Evolutionary conservation across 2,329 filamentous ascomycete species (phyloP).

Genomic region (Amauroascus verrucosus): DNA sequence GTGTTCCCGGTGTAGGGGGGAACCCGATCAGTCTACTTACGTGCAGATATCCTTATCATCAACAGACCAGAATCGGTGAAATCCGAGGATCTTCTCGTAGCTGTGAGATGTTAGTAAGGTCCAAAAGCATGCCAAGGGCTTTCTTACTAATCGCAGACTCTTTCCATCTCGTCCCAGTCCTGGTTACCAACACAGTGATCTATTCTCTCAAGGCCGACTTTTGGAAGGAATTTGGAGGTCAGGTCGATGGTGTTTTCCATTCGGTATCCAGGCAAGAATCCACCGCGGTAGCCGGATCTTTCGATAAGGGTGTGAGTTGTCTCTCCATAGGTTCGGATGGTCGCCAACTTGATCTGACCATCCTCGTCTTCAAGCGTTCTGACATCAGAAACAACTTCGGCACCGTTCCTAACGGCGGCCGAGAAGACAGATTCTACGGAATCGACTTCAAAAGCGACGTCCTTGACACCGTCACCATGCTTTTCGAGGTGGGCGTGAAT

Average conservation of each 20-base stretch:
- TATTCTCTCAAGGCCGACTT: conserved; percentile 60
- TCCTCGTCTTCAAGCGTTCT: conserved; percentile 52
- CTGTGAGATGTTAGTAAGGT: conserved; percentile 28
- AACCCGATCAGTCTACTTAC: conserved; percentile 21
- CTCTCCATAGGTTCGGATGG: conserved; percentile 86
- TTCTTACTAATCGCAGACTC: conserved; percentile 48
- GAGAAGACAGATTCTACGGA: conserved; percentile 70
- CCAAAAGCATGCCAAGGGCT: not conserved
- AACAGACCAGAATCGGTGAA: conserved; percentile 96
- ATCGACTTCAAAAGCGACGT: conserved; percentile 91
- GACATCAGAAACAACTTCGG: conserved; percentile 33
- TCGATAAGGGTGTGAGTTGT: conserved; percentile 88
- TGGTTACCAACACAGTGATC: conserved; percentile 98
- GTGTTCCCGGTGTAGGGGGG: not conserved
- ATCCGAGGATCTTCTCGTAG: conserved; percentile 81
- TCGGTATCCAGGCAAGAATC: conserved; percentile 76
- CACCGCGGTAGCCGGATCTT: conserved; percentile 57
- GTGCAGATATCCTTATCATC: conserved; percentile 86
- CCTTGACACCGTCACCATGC: conserved; percentile 89
- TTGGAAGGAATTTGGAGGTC: conserved; percentile 44
- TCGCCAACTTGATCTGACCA: conserved; percentile 62
- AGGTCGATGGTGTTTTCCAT: conserved; percentile 42
- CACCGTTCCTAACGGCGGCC: conserved; percentile 52
- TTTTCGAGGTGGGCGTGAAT: conserved; percentile 74
- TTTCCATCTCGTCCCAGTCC: conserved; percentile 80